phyloP scores from a whole-genome alignment of 1,139 yeast genomes.

The Pichia sp. region DNA sequence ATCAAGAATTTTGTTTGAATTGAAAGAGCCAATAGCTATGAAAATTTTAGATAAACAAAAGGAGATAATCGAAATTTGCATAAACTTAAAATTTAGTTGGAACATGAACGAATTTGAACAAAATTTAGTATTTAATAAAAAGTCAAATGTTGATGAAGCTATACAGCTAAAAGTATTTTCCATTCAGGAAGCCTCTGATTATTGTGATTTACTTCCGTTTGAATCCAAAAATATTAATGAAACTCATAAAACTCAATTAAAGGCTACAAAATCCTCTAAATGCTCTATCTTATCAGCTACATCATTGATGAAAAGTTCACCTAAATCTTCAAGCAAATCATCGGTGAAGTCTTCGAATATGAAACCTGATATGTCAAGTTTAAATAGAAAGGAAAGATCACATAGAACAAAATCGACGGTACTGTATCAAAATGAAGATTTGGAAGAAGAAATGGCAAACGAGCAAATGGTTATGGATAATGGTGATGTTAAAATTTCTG shows the following conservation, averaged over 20 bases:
- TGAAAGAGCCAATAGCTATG: not conserved
- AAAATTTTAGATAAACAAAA: not conserved
- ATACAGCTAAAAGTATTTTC: not conserved
- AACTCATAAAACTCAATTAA: not conserved
- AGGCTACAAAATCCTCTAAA: not conserved
- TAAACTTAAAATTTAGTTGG: not conserved
- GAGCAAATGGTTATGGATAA: slow-evolving; percentile 15
- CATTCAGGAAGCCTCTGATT: not conserved
- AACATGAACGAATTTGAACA: not conserved
- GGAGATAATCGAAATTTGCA: not conserved
- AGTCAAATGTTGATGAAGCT: not conserved
- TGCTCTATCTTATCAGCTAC: not conserved
- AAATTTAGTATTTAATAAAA: not conserved
- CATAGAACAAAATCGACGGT: slow-evolving; percentile 1
- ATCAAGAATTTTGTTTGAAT: not conserved
- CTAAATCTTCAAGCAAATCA: not conserved
- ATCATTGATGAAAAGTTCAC: not conserved
- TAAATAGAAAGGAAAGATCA: slow-evolving; percentile 9
- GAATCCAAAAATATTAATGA: not conserved
- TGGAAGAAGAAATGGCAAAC: slow-evolving; percentile 7
- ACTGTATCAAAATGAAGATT: slow-evolving; percentile 14
- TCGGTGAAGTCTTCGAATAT: not conserved
- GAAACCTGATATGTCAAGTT: slow-evolving; percentile 10
- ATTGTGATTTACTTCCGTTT: not conserved
- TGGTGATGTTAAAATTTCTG: slow-evolving; percentile 15